Conservation (phyloP, 192 early-diverging fungal species). For the Pilaira anomala region DNA sequence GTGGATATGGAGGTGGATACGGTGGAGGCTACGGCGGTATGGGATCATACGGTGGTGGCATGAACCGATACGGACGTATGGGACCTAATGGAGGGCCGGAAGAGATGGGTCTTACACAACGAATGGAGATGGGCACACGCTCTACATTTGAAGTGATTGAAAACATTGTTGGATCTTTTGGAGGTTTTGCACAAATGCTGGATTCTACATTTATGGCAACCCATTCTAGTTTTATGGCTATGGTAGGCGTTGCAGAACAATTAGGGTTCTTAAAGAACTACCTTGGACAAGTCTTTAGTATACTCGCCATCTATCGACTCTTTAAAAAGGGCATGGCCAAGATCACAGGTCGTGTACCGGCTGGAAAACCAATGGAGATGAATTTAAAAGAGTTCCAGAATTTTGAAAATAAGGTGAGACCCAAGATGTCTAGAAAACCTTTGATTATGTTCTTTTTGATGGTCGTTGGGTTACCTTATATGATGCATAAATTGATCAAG, state of each 20-base stretch:
- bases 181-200: conserved; percentile 96
- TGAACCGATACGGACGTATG: conserved; percentile 3
- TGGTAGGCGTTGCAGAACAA: conserved; percentile 98
- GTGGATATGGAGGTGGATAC: conserved; percentile 41
- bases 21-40: conserved; percentile 42
- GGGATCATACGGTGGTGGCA: conserved; percentile 42
- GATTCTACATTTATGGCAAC: conserved; percentile 98
- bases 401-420: conserved; percentile 53
- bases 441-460: conserved; percentile 81
- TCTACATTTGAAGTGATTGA: conserved; percentile 93
- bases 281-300: conserved; percentile 78
- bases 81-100: conserved; percentile 46
- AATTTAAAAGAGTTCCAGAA: conserved; percentile 71
- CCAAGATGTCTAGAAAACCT: conserved; percentile 63
- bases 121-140: conserved; percentile 86
- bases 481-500: conserved; percentile 87
- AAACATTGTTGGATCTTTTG: conserved; percentile 92
- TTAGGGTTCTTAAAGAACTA: conserved; percentile 87
- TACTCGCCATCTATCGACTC: conserved; percentile 73
- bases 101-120: conserved; percentile 70
- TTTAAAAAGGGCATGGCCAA: conserved; percentile 64
- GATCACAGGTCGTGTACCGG: conserved; percentile 60
- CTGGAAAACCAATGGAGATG: conserved; percentile 70
- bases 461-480: conserved; percentile 86
- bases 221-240: conserved; percentile 88